phyloP scores from a whole-genome alignment of 164 flowering plant genomes.

The Cinnamomum micranthum region DNA sequence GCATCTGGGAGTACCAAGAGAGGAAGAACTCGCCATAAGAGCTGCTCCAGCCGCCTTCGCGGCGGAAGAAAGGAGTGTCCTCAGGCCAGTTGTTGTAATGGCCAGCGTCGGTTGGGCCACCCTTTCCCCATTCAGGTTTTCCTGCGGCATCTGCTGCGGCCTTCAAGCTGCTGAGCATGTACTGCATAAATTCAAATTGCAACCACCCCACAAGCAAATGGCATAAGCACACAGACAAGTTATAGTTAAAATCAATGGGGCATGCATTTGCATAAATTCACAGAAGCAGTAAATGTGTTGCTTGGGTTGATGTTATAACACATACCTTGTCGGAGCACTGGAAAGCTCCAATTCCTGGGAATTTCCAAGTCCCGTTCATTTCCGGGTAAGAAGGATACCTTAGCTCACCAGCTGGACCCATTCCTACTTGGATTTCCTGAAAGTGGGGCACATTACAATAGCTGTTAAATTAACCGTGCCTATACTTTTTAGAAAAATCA shows the following conservation, averaged over 20 bases:
- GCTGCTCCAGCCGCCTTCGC: constrained; percentile 73
- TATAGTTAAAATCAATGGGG: too few species aligned
- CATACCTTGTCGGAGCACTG: constrained; percentile 94
- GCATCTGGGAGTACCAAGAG: constrained; percentile 88
- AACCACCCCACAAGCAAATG: neutral
- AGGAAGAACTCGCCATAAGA: constrained; percentile 87
- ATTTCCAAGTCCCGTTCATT: constrained; percentile 82
- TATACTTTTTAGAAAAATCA: too few species aligned
- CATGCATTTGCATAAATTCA: neutral
- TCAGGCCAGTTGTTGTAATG: constrained; percentile 94
- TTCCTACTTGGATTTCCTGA: constrained; percentile 98
- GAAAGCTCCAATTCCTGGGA: constrained; percentile 97
- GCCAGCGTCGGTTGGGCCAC: constrained; percentile 93
- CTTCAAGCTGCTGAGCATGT: constrained; percentile 70
- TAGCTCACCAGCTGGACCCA: constrained; percentile 98
- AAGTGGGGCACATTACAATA: neutral
- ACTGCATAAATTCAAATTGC: constrained; percentile 38
- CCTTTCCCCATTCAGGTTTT: constrained; percentile 84
- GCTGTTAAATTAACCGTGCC: neutral
- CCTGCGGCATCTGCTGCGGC: constrained; percentile 89
- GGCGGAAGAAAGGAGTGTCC: constrained; percentile 72
- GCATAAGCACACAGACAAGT: neutral
- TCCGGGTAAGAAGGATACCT: constrained; percentile 96
- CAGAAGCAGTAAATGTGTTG: neutral
- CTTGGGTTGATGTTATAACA: neutral